Conservation (phyloP, 2,329 filamentous ascomycete genomes). For the Helminthosporium solani region DNA sequence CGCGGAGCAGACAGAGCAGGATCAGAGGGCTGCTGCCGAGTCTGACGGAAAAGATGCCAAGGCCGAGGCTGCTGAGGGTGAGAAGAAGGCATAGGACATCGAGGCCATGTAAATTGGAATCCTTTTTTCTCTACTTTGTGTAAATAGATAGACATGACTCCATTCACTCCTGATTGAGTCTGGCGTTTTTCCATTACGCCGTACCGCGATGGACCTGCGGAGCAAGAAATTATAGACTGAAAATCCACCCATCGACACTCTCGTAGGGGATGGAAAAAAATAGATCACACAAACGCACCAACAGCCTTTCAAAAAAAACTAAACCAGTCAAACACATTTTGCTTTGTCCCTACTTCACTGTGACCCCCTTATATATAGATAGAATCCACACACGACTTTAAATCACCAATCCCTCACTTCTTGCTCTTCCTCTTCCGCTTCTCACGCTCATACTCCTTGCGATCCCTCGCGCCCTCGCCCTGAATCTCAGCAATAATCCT, state of each 20-base stretch:
- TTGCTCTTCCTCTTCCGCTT: conserved; percentile 66
- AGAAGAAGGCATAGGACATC: conserved; percentile 9
- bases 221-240: too few relatives aligned
- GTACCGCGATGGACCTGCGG: neutral
- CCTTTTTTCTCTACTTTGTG: conserved; percentile 18
- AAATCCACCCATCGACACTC: neutral
- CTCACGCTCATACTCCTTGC: conserved; percentile 87
- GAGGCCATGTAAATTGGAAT: neutral
- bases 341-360: too few relatives aligned
- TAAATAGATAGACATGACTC: conserved; percentile 19
- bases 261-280: neutral
- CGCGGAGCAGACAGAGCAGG: conserved; percentile 37
- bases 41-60: conserved; percentile 19
- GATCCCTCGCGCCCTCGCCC: conserved; percentile 82
- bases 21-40: conserved; percentile 26
- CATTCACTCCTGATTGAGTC: conserved; percentile 5
- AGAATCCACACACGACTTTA: neutral
- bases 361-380: too few relatives aligned
- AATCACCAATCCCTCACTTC: neutral
- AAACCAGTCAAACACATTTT: too few relatives aligned
- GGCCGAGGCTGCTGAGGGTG: conserved; percentile 10
- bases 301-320: too few relatives aligned
- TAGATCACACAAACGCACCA: conserved; percentile 6
- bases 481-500: conserved; percentile 92
- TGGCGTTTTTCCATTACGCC: neutral